Evolutionary conservation across 805 yeast species (phyloP), one percentile per base, ranked within the genome.

Genomic region (Starmerella stigmatis): DNA sequence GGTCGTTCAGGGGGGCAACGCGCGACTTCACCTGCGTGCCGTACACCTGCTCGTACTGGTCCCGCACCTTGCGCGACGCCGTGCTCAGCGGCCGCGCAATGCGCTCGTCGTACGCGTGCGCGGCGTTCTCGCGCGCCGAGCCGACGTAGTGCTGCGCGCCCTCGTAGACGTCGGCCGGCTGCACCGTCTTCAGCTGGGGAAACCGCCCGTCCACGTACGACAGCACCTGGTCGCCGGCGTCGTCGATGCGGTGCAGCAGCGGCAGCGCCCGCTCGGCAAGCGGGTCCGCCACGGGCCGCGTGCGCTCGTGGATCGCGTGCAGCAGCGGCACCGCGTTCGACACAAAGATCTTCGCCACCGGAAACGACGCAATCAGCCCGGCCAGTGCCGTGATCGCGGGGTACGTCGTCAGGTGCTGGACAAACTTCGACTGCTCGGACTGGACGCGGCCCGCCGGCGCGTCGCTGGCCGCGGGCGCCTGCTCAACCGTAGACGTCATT

Each of bases 251-350:
- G 38, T 61, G 58, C 34, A 75, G 61, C 5, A 73, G 65, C 17
- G 76, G 74, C 44, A 69, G 64, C 12, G 73, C 62, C 16, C 63
- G 53, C 43, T 63, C 63, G 28, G 62, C 59, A 7, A 63, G 53
- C 26, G 68, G 67, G 43, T 61, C 62, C 4, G 59, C 46, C 16
- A 61, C 58, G 13, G 53, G 51, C 32, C 51, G 48, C 29, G 59
- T 44, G 22, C 61, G 57, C 43, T 60, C 60, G 45, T 57, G 54
- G 35, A 64, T 46, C 41, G 61, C 70, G 60, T 74, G 72, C 55
- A 76, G 54, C 38, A 77, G 60, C 10, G 82, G 82, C 33, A 77
- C 71, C 26, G 78, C 77, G 60, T 76, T 76, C 11, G 81, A 74
- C 4, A 76, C 71, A 59, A 77, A 74, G 37, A 75, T 64, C 58